Evolutionary conservation across 495 filamentous ascomycete genomes (phyloP).

Genomic region (Hypoxylon trugodes): DNA sequence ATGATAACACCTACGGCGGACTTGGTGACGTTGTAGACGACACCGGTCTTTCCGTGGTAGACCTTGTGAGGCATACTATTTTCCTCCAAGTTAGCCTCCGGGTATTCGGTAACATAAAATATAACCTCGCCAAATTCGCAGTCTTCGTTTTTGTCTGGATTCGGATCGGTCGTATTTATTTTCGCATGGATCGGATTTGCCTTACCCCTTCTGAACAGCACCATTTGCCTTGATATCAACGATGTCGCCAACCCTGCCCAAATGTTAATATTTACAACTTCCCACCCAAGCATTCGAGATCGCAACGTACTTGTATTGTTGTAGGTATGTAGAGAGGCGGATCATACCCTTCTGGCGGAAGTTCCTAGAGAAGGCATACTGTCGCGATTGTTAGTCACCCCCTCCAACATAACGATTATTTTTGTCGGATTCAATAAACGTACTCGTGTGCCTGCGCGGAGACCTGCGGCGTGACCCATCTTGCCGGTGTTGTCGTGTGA

Average conservation of each 20-base stretch:
- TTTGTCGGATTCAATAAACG: slow-evolving; percentile 42
- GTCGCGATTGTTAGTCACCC: slow-evolving; percentile 45
- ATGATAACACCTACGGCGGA: slow-evolving; percentile 95
- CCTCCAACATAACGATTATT: background rate
- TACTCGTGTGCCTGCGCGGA: slow-evolving; percentile 91
- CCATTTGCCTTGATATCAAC: slow-evolving; percentile 97
- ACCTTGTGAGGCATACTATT: slow-evolving; percentile 97
- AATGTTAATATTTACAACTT: slow-evolving; percentile 43
- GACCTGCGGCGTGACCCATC: slow-evolving; percentile 98
- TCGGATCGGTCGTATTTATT: slow-evolving; percentile 21
- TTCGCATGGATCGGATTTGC: slow-evolving; percentile 33
- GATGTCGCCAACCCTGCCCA: slow-evolving; percentile 87
- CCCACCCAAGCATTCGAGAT: background rate
- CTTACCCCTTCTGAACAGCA: slow-evolving; percentile 97
- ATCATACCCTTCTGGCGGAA: slow-evolving; percentile 96
- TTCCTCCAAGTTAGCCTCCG: slow-evolving; percentile 23
- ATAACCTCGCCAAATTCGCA: slow-evolving; percentile 19
- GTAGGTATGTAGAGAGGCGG: slow-evolving; percentile 87
- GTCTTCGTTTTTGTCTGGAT: slow-evolving; percentile 8
- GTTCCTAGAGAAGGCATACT: slow-evolving; percentile 91
- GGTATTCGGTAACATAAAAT: background rate
- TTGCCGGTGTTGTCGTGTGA: slow-evolving; percentile 53
- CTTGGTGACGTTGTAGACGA: slow-evolving; percentile 98
- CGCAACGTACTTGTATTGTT: slow-evolving; percentile 78
- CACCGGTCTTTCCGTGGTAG: slow-evolving; percentile 98